These are phyloP conservation scores for Pythium rishiriense DNA, from an alignment of 352 stramenopile species.

Conservation along the genomic window DNA sequence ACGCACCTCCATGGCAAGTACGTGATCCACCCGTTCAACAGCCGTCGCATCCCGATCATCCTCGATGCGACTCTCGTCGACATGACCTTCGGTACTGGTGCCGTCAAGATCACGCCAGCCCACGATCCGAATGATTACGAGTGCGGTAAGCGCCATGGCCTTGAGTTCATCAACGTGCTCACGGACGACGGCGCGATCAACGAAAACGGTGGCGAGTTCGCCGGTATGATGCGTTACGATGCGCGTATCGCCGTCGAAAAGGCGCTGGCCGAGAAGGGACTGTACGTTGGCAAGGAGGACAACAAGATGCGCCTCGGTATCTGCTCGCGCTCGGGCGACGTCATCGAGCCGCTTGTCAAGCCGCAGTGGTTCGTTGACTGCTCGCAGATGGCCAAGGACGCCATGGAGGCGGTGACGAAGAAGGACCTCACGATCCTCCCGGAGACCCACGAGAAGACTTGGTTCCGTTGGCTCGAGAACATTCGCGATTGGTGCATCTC, in stretches of 20 bases:
- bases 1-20: conserved; percentile 98
- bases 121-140: conserved; percentile 99
- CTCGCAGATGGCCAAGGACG: conserved; percentile 82
- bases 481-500: conserved; percentile 99
- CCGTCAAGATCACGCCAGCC: conserved; percentile 99
- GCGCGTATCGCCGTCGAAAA: conserved; percentile 89
- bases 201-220: conserved; percentile 88
- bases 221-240: conserved; percentile 89
- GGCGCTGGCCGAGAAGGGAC: conserved; percentile 91
- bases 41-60: conserved; percentile 96
- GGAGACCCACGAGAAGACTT: conserved; percentile 93
- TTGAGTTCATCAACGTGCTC: conserved; percentile 98
- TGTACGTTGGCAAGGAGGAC: conserved; percentile 96
- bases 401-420: conserved; percentile 78
- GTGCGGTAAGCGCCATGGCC: conserved; percentile 95
- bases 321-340: conserved; percentile 97
- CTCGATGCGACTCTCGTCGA: conserved; percentile 96
- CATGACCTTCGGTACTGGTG: conserved; percentile 98
- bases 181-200: conserved; percentile 97
- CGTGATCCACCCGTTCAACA: conserved; percentile 98
- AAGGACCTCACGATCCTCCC: conserved; percentile 85
- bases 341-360: conserved; percentile 99
- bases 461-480: conserved; percentile 97
- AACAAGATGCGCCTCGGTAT: conserved; percentile 99
- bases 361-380: conserved; percentile 98